These are phyloP conservation scores for Pleurostoma richardsiae DNA, from an alignment of 2,329 filamentous ascomycete species.

Conservation along the genomic window DNA sequence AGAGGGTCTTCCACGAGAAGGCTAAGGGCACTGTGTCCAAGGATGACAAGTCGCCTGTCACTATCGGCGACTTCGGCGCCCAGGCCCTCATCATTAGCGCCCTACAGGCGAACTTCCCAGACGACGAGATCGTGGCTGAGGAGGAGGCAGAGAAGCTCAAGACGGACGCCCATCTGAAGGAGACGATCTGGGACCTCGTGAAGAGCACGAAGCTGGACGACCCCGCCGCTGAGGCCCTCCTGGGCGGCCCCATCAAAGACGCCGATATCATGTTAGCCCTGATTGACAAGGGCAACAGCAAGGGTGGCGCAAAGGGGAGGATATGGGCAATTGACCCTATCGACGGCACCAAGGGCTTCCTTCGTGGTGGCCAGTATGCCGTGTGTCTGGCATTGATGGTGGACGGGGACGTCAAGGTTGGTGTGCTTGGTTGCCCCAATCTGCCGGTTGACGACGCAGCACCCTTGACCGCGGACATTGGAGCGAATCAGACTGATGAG, in stretches of 20 bases:
- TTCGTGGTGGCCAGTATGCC: conserved; percentile 94
- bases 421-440: conserved; percentile 93
- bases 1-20: conserved; percentile 65
- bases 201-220: conserved; percentile 65
- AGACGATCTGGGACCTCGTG: conserved; percentile 82
- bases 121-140: conserved; percentile 89
- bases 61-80: conserved; percentile 95
- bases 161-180: conserved; percentile 61
- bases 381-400: conserved; percentile 90
- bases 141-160: conserved; percentile 84
- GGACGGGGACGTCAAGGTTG: conserved; percentile 89
- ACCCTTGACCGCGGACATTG: conserved; percentile 65
- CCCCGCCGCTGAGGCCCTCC: conserved; percentile 55
- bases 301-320: conserved; percentile 67
- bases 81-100: conserved; percentile 94
- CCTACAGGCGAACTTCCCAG: conserved; percentile 82
- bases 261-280: conserved; percentile 59
- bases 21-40: conserved; percentile 93
- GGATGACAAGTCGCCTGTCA: conserved; percentile 93
- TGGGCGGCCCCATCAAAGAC: conserved; percentile 61
- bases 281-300: conserved; percentile 64
- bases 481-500: conserved; percentile 66
- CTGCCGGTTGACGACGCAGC: conserved; percentile 80
- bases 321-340: conserved; percentile 98
- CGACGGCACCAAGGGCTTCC: conserved; percentile 95